Conservation (phyloP, 805 yeast genomes). For the Isabelozyma rhagii region DNA sequence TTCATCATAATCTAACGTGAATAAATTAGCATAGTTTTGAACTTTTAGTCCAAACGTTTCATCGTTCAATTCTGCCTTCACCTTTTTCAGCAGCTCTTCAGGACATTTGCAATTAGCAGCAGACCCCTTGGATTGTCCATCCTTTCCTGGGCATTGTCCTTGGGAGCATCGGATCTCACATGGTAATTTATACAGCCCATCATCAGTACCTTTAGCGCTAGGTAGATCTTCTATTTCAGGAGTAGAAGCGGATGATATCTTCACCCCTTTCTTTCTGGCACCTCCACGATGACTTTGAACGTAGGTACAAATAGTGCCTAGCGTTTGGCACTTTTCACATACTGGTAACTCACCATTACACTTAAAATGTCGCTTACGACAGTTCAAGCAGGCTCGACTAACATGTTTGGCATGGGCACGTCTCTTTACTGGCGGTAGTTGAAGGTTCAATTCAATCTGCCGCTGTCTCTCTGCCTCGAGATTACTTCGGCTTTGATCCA, state of each 20-base stretch:
- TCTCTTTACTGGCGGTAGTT: background rate
- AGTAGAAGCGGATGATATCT: background rate
- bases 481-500: too few relatives aligned
- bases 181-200: too few relatives aligned
- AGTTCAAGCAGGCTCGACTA: slow-evolving; percentile 45
- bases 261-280: slow-evolving; percentile 47
- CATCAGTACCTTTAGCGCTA: too few relatives aligned
- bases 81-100: background rate
- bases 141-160: slow-evolving; percentile 1
- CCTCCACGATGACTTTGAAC: slow-evolving; percentile 56
- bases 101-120: background rate
- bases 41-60: background rate
- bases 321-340: slow-evolving; percentile 40
- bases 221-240: too few relatives aligned
- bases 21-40: slow-evolving; percentile 12
- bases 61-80: slow-evolving; percentile 3
- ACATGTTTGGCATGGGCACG: slow-evolving; percentile 7
- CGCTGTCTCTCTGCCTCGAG: background rate
- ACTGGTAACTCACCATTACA: slow-evolving; percentile 48
- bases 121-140: background rate
- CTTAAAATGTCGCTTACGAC: slow-evolving; percentile 48
- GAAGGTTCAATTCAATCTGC: background rate
- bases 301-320: slow-evolving; percentile 38
- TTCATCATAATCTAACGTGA: slow-evolving; percentile 12
- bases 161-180: too few relatives aligned